These are phyloP conservation scores for Oryza coarctata DNA, from an alignment of 176 grass and related monocot species.

Conservation along the genomic window DNA sequence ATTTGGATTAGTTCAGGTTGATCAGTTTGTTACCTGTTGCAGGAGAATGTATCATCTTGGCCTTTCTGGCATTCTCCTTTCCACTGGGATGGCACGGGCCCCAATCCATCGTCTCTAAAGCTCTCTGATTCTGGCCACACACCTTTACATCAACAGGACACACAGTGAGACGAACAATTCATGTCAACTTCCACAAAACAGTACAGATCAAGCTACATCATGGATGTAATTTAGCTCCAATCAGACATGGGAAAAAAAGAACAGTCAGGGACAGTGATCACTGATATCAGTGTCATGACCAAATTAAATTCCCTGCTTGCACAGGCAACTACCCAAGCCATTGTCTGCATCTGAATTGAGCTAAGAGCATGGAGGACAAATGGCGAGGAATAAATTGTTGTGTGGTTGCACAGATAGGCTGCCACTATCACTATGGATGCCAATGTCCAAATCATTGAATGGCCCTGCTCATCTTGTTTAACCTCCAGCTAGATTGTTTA, in stretches of 20 bases:
- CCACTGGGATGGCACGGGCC: conserved; percentile 61
- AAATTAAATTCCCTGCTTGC: neutral
- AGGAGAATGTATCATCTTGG: conserved; percentile 47
- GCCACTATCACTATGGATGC: conserved; percentile 13
- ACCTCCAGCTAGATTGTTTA: neutral
- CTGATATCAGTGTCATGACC: neutral
- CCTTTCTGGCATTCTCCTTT: conserved; percentile 77
- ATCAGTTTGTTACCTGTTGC: conserved; percentile 69
- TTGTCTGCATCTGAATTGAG: conserved; percentile 14
- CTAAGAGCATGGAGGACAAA: neutral
- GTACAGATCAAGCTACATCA: conserved; percentile 12
- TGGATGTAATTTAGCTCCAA: neutral
- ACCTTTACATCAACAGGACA: conserved; percentile 47
- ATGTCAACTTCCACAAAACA: neutral
- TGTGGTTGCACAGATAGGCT: conserved; percentile 11
- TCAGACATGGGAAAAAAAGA: neutral
- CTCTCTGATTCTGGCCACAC: conserved; percentile 91
- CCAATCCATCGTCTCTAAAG: conserved; percentile 82
- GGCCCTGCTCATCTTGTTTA: conserved; percentile 6
- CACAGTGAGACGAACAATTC: neutral
- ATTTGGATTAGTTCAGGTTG: neutral
- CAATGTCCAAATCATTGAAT: conserved; percentile 34
- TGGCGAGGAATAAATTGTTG: neutral
- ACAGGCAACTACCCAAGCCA: neutral
- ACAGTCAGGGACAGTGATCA: neutral